A percentile compares a stretch with the other conserved stretches of the same genome.
phyloP scores from a whole-genome alignment of 2,329 filamentous ascomycete species.

The Exserohilum rostratum region DNA sequence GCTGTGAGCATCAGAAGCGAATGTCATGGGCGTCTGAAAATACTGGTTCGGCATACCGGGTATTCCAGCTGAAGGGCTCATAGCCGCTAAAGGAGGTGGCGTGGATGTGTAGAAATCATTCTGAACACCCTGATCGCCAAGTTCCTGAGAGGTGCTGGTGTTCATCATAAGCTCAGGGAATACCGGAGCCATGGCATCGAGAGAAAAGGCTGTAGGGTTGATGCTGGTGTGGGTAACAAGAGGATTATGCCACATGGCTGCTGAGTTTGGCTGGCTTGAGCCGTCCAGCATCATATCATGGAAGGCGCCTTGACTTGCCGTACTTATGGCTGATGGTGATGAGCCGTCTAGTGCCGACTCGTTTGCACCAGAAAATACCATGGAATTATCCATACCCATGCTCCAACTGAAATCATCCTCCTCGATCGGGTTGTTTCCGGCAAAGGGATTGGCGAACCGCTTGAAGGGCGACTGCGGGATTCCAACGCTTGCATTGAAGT shows the following conservation, averaged over 20 bases:
- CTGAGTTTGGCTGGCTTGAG: conserved; percentile 48
- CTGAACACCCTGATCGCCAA: conserved; percentile 71
- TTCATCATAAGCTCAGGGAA: conserved; percentile 73
- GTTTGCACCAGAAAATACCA: conserved; percentile 59
- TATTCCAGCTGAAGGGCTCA: conserved; percentile 72
- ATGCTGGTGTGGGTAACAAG: conserved; percentile 72
- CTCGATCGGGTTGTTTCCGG: conserved; percentile 64
- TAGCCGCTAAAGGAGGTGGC: conserved; percentile 74
- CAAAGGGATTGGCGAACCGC: conserved; percentile 58
- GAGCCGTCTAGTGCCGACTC: conserved; percentile 90
- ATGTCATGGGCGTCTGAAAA: conserved; percentile 70
- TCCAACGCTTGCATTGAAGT: conserved; percentile 80
- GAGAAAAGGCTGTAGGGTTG: conserved; percentile 69
- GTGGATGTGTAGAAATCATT: conserved; percentile 78
- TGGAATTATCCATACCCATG: conserved; percentile 77
- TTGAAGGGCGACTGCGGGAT: conserved; percentile 58
- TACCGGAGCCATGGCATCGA: conserved; percentile 75
- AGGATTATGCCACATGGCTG: conserved; percentile 48
- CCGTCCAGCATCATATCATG: conserved; percentile 92
- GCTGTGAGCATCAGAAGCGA: conserved; percentile 70
- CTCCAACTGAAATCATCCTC: conserved; percentile 87
- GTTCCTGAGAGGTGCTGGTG: conserved; percentile 77
- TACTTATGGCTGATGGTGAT: conserved; percentile 94
- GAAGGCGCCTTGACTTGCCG: conserved; percentile 86
- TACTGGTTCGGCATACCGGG: conserved; percentile 66